Base-by-base conservation (phyloP, 768 basidiomycete genomes). In the Agrocybe praecox region DNA sequence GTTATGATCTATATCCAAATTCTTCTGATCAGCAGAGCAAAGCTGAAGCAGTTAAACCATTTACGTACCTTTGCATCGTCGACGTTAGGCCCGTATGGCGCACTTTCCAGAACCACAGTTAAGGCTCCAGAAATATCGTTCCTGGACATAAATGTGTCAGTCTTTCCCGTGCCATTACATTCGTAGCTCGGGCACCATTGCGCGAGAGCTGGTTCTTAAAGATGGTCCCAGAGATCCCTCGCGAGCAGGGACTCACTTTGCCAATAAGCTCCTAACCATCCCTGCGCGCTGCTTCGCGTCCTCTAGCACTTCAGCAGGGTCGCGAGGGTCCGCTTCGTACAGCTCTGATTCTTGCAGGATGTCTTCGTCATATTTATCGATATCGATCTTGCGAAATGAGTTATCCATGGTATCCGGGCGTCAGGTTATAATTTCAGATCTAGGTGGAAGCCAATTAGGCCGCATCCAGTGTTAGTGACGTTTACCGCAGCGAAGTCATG, bases 341-440 rank as follows among this genome's bases (percentile, higher is more conserved):
- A 98, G 84, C 62, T 96, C 94, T 15, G 83, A 84, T 56, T 95
- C 91, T 45, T 88, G 83, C 7, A 98, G 74, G 21, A 86, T 82
- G 65, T 98, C 96, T 71, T 98, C 96, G 69, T 98, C 96, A 75
- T 87, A 93, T 40, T 77, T 81, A 76, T 98, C 96, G 67, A 98
- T 89, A 76, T 98, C 89, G 74, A 97, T 94, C 74, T 95, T 96
- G 65, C 96, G 82, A 74, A 94, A 97, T 51, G 86, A 84, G 58
- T 69, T 69, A 47, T 81, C 79, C 76, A 79, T 80, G 53, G 53
- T 23, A 5, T 19, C 23, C 12, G 15, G 12, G 12, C 4, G 21
- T 47, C 21, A 17, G 12, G 6, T 51, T 5, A 29, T 29, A 29
- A 29, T 29, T 29, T 5, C 26, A 29, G 26, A 29, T 29, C 5